phyloP scores from a whole-genome alignment of 2,329 filamentous ascomycete genomes.

The Dactylellina drechsleri region DNA sequence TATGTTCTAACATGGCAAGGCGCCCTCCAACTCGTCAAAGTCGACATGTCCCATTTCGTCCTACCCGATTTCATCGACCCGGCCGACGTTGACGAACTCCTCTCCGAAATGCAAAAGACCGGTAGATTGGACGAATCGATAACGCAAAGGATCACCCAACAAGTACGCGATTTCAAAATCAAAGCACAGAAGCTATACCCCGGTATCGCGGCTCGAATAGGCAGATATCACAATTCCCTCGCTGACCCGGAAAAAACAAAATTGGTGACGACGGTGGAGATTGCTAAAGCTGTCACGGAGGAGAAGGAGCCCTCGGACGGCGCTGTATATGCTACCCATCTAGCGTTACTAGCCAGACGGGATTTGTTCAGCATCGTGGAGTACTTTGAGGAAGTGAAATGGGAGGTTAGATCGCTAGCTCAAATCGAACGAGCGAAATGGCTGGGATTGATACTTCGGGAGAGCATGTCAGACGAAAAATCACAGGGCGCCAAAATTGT shows the following conservation, averaged over 20 bases:
- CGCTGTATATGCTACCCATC: slow-evolving; percentile 76
- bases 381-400: slow-evolving; percentile 64
- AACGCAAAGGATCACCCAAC: slow-evolving; percentile 39
- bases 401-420: slow-evolving; percentile 69
- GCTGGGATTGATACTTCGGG: slow-evolving; percentile 16
- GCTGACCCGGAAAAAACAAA: slow-evolving; percentile 33
- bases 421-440: slow-evolving; percentile 57
- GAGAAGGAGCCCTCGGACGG: slow-evolving; percentile 63
- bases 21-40: slow-evolving; percentile 21
- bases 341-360: slow-evolving; percentile 68
- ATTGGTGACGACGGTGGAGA: slow-evolving; percentile 52
- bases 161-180: slow-evolving; percentile 47
- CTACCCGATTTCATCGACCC: slow-evolving; percentile 31
- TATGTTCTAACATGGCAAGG: slow-evolving; percentile 34
- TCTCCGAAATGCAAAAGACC: slow-evolving; percentile 16
- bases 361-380: slow-evolving; percentile 66
- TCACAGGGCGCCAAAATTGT: slow-evolving; percentile 58
- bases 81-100: slow-evolving; percentile 18
- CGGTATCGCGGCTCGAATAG: slow-evolving; percentile 27
- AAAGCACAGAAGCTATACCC: slow-evolving; percentile 48
- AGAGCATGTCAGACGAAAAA: slow-evolving; percentile 50
- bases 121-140: slow-evolving; percentile 15
- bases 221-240: slow-evolving; percentile 46
- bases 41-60: slow-evolving; percentile 39
- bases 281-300: slow-evolving; percentile 54